These are phyloP conservation scores for Geosmithia putterillii DNA, from an alignment of 2,329 filamentous ascomycete species.

Conservation along the genomic window DNA sequence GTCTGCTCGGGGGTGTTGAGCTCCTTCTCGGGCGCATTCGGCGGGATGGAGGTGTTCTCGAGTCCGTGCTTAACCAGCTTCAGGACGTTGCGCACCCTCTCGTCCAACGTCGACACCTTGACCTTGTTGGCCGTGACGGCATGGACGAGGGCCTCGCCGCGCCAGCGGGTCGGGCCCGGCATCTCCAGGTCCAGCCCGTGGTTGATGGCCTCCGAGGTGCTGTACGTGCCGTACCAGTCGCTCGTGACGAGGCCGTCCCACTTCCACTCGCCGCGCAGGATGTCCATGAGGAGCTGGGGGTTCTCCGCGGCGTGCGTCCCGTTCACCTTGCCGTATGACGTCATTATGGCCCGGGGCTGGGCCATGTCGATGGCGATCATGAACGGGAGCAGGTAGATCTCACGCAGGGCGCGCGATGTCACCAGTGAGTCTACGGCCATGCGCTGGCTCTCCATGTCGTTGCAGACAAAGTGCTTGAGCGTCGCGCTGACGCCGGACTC, in stretches of 20 bases:
- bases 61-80: conserved; percentile 37
- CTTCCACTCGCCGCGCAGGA: conserved; percentile 44
- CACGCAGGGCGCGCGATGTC: conserved; percentile 41
- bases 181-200: conserved; percentile 48
- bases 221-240: conserved; percentile 48
- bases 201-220: conserved; percentile 33
- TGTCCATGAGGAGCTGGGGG: conserved; percentile 31
- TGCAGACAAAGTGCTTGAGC: conserved; percentile 50
- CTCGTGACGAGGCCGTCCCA: conserved; percentile 47
- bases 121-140: conserved; percentile 44
- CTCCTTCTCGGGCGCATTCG: conserved; percentile 32
- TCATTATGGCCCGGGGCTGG: conserved; percentile 43
- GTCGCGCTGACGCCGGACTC: conserved; percentile 42
- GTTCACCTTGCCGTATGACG: conserved; percentile 46
- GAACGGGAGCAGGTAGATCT: conserved; percentile 47
- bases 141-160: conserved; percentile 38
- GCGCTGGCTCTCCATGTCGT: conserved; percentile 47
- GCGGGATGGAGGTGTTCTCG: conserved; percentile 16
- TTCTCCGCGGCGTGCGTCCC: conserved; percentile 44
- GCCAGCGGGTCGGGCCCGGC: conserved; percentile 40
- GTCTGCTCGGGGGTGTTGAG: conserved; percentile 50
- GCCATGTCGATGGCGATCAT: conserved; percentile 41
- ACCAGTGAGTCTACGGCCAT: conserved; percentile 42
- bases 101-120: conserved; percentile 38
- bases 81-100: conserved; percentile 44